phyloP scores from a whole-genome alignment of 192 early-diverging fungal species.

The Coemansia sp. region DNA sequence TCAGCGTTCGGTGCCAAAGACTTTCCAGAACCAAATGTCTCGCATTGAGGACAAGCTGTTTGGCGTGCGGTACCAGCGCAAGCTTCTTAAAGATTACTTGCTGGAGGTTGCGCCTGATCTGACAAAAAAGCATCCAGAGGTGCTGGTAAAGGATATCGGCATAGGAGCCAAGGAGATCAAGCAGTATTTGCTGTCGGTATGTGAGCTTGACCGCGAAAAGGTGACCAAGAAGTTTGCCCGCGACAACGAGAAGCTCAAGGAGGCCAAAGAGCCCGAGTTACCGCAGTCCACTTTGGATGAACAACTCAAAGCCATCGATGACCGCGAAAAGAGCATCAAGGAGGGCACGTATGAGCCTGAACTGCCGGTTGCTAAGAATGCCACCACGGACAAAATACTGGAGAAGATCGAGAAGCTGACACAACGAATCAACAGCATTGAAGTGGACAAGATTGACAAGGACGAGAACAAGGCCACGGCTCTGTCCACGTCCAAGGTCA shows the following conservation, averaged over 20 bases:
- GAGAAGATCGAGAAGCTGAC: conserved; percentile 68
- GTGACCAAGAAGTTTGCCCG: conserved; percentile 63
- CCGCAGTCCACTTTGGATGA: conserved; percentile 58
- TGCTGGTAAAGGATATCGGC: conserved; percentile 68
- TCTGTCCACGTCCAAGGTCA: conserved; percentile 94
- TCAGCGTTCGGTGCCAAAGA: conserved; percentile 84
- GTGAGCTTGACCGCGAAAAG: conserved; percentile 75
- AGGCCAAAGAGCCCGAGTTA: conserved; percentile 57
- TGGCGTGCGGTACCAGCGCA: conserved; percentile 83
- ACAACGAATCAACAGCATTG: conserved; percentile 70
- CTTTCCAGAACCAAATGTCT: conserved; percentile 70
- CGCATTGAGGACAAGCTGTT: conserved; percentile 84
- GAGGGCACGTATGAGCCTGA: conserved; percentile 30
- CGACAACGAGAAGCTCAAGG: conserved; percentile 78
- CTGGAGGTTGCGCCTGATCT: conserved; percentile 70
- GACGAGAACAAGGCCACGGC: conserved; percentile 97
- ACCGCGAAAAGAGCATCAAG: conserved; percentile 50
- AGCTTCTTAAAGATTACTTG: conserved; percentile 66
- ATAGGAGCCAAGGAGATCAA: conserved; percentile 77
- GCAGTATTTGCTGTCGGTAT: conserved; percentile 55
- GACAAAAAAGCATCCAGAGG: conserved; percentile 72
- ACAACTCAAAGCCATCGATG: conserved; percentile 28
- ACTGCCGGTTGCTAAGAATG: conserved; percentile 35
- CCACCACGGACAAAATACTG: conserved; percentile 67
- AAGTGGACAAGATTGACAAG: conserved; percentile 81